Conservation (phyloP, 768 basidiomycete genomes). For the Hypholoma fasciculare region DNA sequence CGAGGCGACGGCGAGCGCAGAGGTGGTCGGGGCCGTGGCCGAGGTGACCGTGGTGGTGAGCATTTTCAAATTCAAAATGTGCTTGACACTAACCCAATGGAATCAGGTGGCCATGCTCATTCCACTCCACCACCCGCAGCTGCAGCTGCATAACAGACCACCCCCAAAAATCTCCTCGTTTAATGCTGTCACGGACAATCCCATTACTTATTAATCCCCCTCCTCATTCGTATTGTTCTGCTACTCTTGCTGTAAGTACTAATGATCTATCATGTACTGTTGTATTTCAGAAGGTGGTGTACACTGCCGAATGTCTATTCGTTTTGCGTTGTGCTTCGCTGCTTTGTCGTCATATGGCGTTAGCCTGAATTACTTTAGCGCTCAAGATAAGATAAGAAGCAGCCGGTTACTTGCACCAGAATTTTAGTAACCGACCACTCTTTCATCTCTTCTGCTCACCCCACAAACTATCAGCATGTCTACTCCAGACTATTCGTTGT, state of each 20-base stretch:
- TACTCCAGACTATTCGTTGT: slow-evolving; percentile 67
- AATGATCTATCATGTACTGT: slow-evolving; percentile 16
- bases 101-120: slow-evolving; percentile 9
- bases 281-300: slow-evolving; percentile 4
- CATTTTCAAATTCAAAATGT: not conserved
- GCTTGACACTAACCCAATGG: not conserved
- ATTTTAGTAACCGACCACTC: not conserved
- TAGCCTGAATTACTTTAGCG: no score
- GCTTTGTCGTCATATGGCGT: no score
- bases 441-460: no score
- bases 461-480: not conserved
- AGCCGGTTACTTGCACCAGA: not conserved
- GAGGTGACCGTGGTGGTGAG: slow-evolving; percentile 33
- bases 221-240: slow-evolving; percentile 8
- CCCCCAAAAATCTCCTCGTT: not conserved
- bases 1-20: slow-evolving; percentile 50
- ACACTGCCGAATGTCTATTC: not conserved
- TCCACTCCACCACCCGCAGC: slow-evolving; percentile 15
- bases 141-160: slow-evolving; percentile 10
- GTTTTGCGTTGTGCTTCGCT: not conserved
- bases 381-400: no score
- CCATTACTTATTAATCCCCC: not conserved
- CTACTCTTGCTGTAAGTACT: slow-evolving; percentile 15
- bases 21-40: slow-evolving; percentile 37
- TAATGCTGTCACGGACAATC: not conserved